These are phyloP conservation scores for Tephrocybe rancida DNA, from an alignment of 768 basidiomycete genomes.

Conservation along the genomic window DNA sequence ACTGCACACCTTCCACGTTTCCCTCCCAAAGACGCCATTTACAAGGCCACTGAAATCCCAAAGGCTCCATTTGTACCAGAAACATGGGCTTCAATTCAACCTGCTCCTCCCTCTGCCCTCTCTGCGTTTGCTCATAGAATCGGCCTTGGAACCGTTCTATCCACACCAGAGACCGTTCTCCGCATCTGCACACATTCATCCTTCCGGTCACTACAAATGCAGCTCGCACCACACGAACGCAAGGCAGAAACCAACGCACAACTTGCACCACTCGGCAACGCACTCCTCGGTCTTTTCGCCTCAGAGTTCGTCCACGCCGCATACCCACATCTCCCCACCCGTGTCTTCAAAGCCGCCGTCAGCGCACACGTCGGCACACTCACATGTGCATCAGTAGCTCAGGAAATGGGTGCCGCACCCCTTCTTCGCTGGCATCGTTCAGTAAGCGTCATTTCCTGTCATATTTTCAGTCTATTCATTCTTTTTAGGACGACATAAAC, in stretches of 20 bases:
- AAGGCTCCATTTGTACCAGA: slow-evolving; percentile 60
- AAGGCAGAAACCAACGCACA: slow-evolving; percentile 71
- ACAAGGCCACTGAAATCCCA: slow-evolving; percentile 29
- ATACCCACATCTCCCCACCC: slow-evolving; percentile 91
- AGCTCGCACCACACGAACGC: slow-evolving; percentile 57
- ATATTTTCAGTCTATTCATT: not conserved
- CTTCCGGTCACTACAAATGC: slow-evolving; percentile 54
- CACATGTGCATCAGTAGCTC: slow-evolving; percentile 82
- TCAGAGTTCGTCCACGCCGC: slow-evolving; percentile 78
- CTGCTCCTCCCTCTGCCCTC: slow-evolving; percentile 71
- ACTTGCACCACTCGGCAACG: slow-evolving; percentile 78
- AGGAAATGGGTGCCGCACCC: slow-evolving; percentile 79
- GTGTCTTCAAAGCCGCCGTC: slow-evolving; percentile 88
- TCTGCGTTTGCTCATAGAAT: slow-evolving; percentile 77
- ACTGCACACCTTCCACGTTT: slow-evolving; percentile 55
- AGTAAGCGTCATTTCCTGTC: slow-evolving; percentile 42
- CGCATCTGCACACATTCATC: slow-evolving; percentile 85
- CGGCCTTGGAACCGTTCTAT: slow-evolving; percentile 63
- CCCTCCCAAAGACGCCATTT: slow-evolving; percentile 60
- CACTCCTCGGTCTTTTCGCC: slow-evolving; percentile 88
- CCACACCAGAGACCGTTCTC: slow-evolving; percentile 55
- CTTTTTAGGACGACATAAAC: slow-evolving; percentile 52
- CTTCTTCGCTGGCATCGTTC: slow-evolving; percentile 82
- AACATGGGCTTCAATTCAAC: slow-evolving; percentile 71
- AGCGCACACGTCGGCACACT: slow-evolving; percentile 90